Evolutionary conservation across 78 protist genomes (phyloP).

Genomic region (Emiliania huxleyi): DNA sequence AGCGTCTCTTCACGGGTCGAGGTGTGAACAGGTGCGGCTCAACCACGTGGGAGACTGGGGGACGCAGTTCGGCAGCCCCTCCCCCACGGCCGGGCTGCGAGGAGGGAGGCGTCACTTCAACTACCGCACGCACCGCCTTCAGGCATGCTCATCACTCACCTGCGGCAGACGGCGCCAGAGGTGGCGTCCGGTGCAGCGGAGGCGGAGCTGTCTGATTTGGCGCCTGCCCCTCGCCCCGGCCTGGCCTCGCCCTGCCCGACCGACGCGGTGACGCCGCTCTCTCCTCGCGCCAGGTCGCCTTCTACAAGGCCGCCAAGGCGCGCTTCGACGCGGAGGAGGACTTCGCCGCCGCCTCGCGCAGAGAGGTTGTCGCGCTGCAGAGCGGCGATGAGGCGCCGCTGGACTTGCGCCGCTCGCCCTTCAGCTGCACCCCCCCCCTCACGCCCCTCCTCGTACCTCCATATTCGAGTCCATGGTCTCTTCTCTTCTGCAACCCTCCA

Average conservation of each 20-base stretch:
- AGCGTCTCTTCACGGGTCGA: no score
- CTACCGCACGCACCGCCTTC: no score
- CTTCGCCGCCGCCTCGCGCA: constrained; percentile 58
- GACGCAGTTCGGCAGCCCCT: constrained; percentile 95
- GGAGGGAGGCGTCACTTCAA: neutral
- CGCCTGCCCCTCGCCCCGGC: no score
- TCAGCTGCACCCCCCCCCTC: no score
- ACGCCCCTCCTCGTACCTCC: no score
- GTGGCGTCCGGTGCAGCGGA: neutral
- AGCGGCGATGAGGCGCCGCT: constrained; percentile 63
- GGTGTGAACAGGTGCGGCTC: no score
- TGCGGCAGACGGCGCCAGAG: constrained; percentile 28
- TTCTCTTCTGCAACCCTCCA: no score
- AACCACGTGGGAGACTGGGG: constrained; percentile 98
- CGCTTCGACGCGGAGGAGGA: constrained; percentile 70
- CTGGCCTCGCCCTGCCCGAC: no score
- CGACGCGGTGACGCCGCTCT: no score
- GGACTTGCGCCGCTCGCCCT: neutral
- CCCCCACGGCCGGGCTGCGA: constrained; percentile 60
- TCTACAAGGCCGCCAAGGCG: constrained; percentile 58
- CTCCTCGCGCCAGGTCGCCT: no score
- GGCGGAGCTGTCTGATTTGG: constrained; percentile 48
- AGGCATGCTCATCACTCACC: constrained; percentile 73
- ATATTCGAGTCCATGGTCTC: no score
- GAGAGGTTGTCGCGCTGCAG: constrained; percentile 66